Conservation (phyloP, 345 rosid species). For the Moringa oleifera region DNA sequence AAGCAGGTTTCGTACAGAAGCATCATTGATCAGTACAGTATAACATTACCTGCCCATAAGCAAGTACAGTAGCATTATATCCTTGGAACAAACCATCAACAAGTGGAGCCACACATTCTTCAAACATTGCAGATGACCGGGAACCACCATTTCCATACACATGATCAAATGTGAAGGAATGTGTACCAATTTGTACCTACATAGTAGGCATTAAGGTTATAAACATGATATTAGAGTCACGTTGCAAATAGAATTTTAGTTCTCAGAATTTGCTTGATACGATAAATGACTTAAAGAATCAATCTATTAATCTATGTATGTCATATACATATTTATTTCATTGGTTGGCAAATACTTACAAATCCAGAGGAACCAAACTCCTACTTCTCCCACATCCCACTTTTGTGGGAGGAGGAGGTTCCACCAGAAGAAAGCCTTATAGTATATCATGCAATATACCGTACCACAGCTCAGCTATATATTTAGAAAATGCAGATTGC, state of each 20-base stretch:
- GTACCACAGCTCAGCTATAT: neutral
- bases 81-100: slow-evolving; percentile 80
- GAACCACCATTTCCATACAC: slow-evolving; percentile 68
- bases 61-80: slow-evolving; percentile 79
- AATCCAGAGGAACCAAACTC: neutral
- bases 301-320: too few relatives aligned
- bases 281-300: too few relatives aligned
- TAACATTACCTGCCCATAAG: slow-evolving; percentile 75
- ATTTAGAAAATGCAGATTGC: too few relatives aligned
- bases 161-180: slow-evolving; percentile 74
- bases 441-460: neutral
- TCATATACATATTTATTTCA: too few relatives aligned
- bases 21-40: too few relatives aligned
- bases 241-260: neutral
- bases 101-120: slow-evolving; percentile 65
- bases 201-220: slow-evolving; percentile 12
- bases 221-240: neutral
- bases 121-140: slow-evolving; percentile 54
- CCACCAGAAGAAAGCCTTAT: neutral
- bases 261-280: too few relatives aligned
- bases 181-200: slow-evolving; percentile 77
- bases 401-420: neutral
- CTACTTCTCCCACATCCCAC: neutral
- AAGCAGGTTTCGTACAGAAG: neutral
- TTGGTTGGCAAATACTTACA: neutral